Evolutionary conservation across 306 rosid genomes (phyloP), one percentile per base, ranked within the genome.

Genomic region (Senna tora): DNA sequence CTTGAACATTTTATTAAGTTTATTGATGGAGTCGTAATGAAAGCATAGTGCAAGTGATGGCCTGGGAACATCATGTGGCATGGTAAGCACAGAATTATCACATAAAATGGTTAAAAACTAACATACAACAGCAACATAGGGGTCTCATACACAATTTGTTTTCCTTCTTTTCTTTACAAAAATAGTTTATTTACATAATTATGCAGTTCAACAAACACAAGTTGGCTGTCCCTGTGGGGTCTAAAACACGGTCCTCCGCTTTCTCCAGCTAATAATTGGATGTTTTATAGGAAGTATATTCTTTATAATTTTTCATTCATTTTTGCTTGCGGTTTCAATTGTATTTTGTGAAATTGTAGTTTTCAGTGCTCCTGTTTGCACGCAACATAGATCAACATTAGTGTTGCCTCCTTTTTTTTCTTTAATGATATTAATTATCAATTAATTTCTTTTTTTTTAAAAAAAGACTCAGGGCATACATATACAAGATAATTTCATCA

Each of bases 401-500:
- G 46, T 42, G 9, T 33, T 9, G 36, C 47, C 28, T 16, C 21
- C 42, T 58, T 58, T 15, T 28, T 28, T 33, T 60, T 60, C 66
- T 60, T 36, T 61, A 5, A 16, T 17, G 16, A 17, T 42, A 61
- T 52, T 52, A 20, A 19, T 1, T 20, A 52, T 52, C 9, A 52
- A 7, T 52, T 5, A 19, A 38, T 16, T 61, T 33, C 6, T 6
- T 33, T 33, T 33, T 33, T 33, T 33, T 33, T 36, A 36, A 52
- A 28, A 46, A 47, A 65, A 42, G 13, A 71, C 45, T 30, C 43
- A 5, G 9, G 4, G 51, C 25, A 49, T 49, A 60, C 72, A n/a
- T 32, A 21, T 16, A 53, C 9, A 69, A 36, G 57, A 69, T 73
- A n/a, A n/a, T n/a, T n/a, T 52, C 36, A 67, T 20, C 20, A 32